phyloP scores from a whole-genome alignment of 352 stramenopile species.

The Globisporangium paroecandrum region DNA sequence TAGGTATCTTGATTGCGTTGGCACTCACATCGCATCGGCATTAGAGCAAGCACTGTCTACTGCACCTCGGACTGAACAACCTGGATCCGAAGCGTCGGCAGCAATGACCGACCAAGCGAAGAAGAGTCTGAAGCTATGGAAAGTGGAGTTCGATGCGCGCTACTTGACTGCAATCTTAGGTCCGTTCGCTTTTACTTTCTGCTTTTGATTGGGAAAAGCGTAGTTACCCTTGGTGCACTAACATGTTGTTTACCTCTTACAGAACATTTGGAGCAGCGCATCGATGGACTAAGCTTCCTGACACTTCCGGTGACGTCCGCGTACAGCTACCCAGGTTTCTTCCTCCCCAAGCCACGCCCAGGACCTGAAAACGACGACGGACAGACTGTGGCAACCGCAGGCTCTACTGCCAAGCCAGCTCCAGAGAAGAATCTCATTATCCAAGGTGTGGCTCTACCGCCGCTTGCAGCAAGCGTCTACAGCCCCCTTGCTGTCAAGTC shows the following conservation, averaged over 20 bases:
- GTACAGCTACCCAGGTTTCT: constrained; percentile 58
- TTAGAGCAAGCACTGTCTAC: constrained; percentile 10
- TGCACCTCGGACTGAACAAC: not conserved
- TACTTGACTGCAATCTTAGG: constrained; percentile 52
- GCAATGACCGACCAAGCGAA: constrained; percentile 2
- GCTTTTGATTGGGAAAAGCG: not conserved
- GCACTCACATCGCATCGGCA: constrained; percentile 12
- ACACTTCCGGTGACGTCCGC: constrained; percentile 31
- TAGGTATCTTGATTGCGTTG: constrained; percentile 56
- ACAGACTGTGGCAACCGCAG: not conserved
- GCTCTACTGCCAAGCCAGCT: not conserved
- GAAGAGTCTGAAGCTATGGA: constrained; percentile 45
- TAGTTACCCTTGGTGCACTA: not conserved
- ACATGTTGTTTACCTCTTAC: not conserved
- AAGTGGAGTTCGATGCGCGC: constrained; percentile 74
- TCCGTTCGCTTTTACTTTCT: constrained; percentile 21
- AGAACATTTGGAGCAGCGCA: constrained; percentile 44
- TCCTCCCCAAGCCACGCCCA: constrained; percentile 31
- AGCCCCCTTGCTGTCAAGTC: constrained; percentile 20
- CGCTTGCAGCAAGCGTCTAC: constrained; percentile 14
- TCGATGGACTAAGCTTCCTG: constrained; percentile 45
- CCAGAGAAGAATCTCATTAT: constrained; percentile 25
- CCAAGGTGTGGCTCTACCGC: constrained; percentile 42
- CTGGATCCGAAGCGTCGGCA: not conserved
- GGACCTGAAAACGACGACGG: not conserved